Base-by-base conservation (phyloP, 371 early-diverging fungal species). In the Circinella umbellata region DNA sequence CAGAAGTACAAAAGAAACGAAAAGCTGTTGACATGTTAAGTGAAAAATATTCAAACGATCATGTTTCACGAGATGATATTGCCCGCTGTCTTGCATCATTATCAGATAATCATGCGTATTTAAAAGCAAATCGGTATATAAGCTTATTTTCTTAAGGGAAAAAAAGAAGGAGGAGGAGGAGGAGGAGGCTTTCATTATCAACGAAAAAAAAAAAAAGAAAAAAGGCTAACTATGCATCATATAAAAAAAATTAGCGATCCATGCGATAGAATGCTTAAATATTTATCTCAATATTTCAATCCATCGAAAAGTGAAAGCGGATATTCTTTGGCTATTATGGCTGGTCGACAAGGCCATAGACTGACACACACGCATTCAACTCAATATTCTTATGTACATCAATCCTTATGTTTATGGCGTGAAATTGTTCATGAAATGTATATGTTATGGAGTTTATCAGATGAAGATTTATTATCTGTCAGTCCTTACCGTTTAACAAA, bases 341-440 rank as follows among this genome's bases (percentile, higher is more conserved):
- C 87, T 13, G 99, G 99, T 20, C 72, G 88, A 48, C 84, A 87
- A 38, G 98, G 98, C 4, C 96, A 98, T 61, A 89, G 99, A 18
- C 83, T 98, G 42, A 91, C 96, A 6, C 99, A 98, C 72, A 88
- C 88, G 63, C 99, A 98, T 75, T 83, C 91, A 49, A 92, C 87
- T 42, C 98, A 98, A 81, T 98, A 91, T 80, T 83, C 88, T 63
- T 98, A 97, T 77, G 98, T 98, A 59, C 84, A 91, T 64, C 98
- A 98, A 84, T 94, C 97, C 4, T 82, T 98, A 46, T 88, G 90
- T 8, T 82, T 98, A 57, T 98, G 99, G 98, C 88, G 96, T 9
- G 97, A 97, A 75, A 92, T 98, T 64, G 85, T 94, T 62, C 91
- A 98, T 80, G 97, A 98, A 70, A 96, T 98, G 96, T 98, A 95